Conservation (phyloP, 352 stramenopile species). For the Blastocystis sp. region DNA sequence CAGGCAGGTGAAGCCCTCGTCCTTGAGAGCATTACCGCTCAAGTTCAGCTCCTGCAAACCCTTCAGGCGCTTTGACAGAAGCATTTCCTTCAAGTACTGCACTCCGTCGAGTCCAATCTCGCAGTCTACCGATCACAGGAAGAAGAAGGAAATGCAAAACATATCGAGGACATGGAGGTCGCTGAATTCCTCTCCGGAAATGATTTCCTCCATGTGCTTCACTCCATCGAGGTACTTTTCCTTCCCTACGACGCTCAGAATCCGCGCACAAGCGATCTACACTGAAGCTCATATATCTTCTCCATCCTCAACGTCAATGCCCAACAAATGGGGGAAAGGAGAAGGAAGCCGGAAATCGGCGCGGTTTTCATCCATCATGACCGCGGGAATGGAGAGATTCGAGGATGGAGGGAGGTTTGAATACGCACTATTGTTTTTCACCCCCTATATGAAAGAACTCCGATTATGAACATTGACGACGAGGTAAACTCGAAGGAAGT, state of each 20-base stretch:
- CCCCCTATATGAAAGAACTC: no score
- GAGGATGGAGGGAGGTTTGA: no score
- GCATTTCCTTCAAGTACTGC: conserved; percentile 33
- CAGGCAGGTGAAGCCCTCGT: conserved; percentile 18
- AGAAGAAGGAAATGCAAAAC: conserved; percentile 8
- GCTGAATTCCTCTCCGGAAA: conserved; percentile 23
- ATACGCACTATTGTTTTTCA: no score
- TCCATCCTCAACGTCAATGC: neutral
- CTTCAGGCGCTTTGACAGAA: conserved; percentile 16
- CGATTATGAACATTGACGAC: neutral
- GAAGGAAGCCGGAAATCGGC: conserved; percentile 4
- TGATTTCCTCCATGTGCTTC: conserved; percentile 59
- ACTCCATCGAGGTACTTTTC: conserved; percentile 59
- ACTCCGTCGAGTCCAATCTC: conserved; percentile 63
- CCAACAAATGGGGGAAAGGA: neutral
- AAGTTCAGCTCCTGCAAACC: conserved; percentile 45
- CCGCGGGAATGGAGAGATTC: neutral
- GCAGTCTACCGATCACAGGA: conserved; percentile 23
- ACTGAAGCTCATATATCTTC: conserved; percentile 63
- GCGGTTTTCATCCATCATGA: neutral
- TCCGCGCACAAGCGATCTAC: neutral
- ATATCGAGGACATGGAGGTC: conserved; percentile 62
- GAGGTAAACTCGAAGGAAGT: neutral
- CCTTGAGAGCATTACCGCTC: conserved; percentile 52
- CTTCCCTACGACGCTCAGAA: conserved; percentile 18